Base-by-base conservation (phyloP, 1,284 basidiomycete species). In the Coriolopsis trogii region DNA sequence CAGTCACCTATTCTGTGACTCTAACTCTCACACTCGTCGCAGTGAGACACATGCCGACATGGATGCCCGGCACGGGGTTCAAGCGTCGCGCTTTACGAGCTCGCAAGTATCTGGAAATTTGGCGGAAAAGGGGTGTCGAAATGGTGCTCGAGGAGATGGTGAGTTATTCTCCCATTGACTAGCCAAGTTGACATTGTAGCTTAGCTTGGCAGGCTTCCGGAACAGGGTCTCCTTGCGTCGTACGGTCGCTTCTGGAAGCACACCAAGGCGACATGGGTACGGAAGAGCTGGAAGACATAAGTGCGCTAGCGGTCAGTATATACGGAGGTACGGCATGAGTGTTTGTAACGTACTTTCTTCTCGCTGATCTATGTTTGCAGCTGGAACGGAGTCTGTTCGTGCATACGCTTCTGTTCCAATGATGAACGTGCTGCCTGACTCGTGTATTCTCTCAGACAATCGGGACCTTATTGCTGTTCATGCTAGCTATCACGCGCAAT, bases 11-110 rank as follows among this genome's bases (percentile, higher is more conserved):
- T 8, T 20, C 34, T 30, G 23, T 41, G 34, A 38, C 41, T 42
- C 38, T 24, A 20, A 4, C 39, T 6, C 23, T n/a, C 56, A 34
- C n/a, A n/a, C n/a, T n/a, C n/a, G n/a, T n/a, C n/a, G 6, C 44
- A 70, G 71, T 73, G 31, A 78, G 74, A 57, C 67, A 79, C 55
- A 68, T 82, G 33, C 82, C 82, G 7, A 69, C 71, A 12, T 85
- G 81, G 81, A 73, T 78, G 31, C 82, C 82, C 13, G 79, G 80
- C 39, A 71, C 76, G 1, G 71, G 71, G n/a, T 83, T 84, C 67
- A 82, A 82, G 57, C 71, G 74, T 10, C 71, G 75, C n/a, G 80
- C 81, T 10, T 60, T 71, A n/a, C 66, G 73, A 56, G 70, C 76
- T 10, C 57, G 65, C 40, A 42, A 41, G 16, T 45, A 66, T 9